Conservation (phyloP, 805 yeast species). For the Hermanozyma aechmeae region DNA sequence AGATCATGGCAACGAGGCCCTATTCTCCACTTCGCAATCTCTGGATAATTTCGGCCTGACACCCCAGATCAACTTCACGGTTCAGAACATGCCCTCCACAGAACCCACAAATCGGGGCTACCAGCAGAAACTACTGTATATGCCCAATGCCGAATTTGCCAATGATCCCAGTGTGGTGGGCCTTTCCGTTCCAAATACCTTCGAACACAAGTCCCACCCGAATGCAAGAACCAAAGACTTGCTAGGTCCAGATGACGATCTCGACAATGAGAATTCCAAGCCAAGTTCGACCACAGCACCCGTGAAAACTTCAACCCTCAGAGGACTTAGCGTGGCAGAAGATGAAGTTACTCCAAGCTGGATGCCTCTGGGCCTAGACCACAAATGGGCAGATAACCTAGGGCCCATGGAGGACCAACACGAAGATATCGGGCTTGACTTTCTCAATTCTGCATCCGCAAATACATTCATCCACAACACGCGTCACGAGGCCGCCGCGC, state of each 20-base stretch:
- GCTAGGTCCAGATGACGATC: too few species aligned
- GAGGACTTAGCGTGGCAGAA: slow-evolving; percentile 1
- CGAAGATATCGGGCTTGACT: slow-evolving; percentile 6
- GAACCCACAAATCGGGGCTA: too few species aligned
- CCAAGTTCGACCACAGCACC: slow-evolving; percentile 4
- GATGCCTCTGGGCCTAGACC: slow-evolving; percentile 33
- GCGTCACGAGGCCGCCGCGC: slow-evolving; percentile 6
- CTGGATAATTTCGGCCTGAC: slow-evolving; percentile 5
- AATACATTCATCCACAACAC: slow-evolving; percentile 26
- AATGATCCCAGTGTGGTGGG: not conserved
- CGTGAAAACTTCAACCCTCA: slow-evolving; percentile 18
- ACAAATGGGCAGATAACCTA: slow-evolving; percentile 21
- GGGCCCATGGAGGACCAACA: not conserved
- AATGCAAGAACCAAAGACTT: slow-evolving; percentile 31
- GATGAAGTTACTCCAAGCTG: slow-evolving; percentile 25
- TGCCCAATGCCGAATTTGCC: slow-evolving; percentile 1
- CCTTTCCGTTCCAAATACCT: slow-evolving; percentile 32
- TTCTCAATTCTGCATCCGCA: slow-evolving; percentile 10
- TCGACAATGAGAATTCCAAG: slow-evolving; percentile 1
- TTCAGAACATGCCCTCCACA: slow-evolving; percentile 11
- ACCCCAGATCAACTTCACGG: slow-evolving; percentile 6
- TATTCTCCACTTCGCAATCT: too few species aligned
- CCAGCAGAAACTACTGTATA: not conserved
- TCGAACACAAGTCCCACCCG: slow-evolving; percentile 36
- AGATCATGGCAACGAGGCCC: too few species aligned